These are phyloP conservation scores for Silene coronaria DNA, from an alignment of 179 eudicot species.

Conservation along the genomic window DNA sequence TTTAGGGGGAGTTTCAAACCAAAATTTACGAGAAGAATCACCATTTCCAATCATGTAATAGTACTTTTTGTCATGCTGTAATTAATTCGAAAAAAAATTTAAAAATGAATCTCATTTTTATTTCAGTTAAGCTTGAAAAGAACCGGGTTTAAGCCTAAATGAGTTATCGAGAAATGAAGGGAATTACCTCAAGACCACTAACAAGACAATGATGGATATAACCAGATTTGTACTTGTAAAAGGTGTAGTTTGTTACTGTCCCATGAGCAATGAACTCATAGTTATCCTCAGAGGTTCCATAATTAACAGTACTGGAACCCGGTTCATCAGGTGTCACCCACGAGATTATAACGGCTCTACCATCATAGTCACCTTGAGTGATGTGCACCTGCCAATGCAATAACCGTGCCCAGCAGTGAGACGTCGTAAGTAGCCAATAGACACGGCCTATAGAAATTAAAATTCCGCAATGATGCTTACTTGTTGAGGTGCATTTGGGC, in stretches of 20 bases:
- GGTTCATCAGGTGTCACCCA: constrained; percentile 68
- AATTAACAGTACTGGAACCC: constrained; percentile 46
- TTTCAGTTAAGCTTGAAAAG: no score
- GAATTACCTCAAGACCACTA: constrained; percentile 51
- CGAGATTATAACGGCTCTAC: constrained; percentile 61
- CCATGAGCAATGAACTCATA: constrained; percentile 48
- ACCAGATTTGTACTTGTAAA: constrained; percentile 53
- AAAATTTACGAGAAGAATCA: constrained; percentile 63
- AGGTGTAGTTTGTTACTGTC: constrained; percentile 47
- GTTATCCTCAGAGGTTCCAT: constrained; percentile 48
- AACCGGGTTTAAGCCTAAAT: neutral
- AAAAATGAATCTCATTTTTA: no score
- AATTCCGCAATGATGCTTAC: constrained; percentile 32
- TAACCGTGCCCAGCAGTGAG: neutral
- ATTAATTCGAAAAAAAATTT: neutral
- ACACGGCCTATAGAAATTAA: no score
- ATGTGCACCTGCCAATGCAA: constrained; percentile 49
- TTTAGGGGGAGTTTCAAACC: constrained; percentile 91
- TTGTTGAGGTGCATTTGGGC: constrained; percentile 93
- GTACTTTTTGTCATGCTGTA: constrained; percentile 73
- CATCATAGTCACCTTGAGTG: constrained; percentile 81
- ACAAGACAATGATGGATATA: constrained; percentile 65
- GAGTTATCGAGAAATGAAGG: neutral
- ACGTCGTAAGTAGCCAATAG: neutral
- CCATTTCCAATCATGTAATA: constrained; percentile 71